Conservation (phyloP, 1,284 basidiomycete species). For the Melampsora americana region DNA sequence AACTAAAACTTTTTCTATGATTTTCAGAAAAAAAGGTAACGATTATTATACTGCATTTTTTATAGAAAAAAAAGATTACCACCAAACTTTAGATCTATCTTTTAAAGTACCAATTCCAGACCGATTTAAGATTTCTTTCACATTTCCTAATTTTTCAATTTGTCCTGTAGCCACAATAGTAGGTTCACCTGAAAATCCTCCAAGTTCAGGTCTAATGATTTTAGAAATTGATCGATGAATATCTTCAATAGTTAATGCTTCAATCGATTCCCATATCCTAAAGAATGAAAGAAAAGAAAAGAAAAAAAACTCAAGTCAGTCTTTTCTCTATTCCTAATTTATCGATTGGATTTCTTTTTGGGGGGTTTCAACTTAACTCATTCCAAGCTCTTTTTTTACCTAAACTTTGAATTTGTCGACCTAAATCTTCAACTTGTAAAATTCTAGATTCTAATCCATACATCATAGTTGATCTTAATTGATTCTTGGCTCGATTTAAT, state of each 20-base stretch:
- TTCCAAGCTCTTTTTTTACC: conserved; percentile 40
- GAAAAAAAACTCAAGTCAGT: no score
- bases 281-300: background rate
- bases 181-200: conserved; percentile 37
- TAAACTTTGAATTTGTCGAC: conserved; percentile 36
- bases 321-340: no score
- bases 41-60: no score
- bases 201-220: conserved; percentile 27
- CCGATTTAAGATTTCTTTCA: conserved; percentile 17
- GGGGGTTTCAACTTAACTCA: conserved; percentile 25
- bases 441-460: conserved; percentile 41
- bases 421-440: conserved; percentile 41
- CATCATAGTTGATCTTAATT: conserved; percentile 38
- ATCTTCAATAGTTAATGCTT: conserved; percentile 35
- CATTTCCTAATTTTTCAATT: conserved; percentile 30
- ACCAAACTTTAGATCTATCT: background rate
- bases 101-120: conserved; percentile 17
- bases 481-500: conserved; percentile 41
- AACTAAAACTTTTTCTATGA: background rate
- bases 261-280: conserved; percentile 39
- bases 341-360: conserved; percentile 3
- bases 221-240: conserved; percentile 36
- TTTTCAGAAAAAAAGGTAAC: background rate
- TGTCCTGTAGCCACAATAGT: conserved; percentile 36
- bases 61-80: background rate